A percentile compares a stretch with the other conserved stretches of the same genome.
phyloP scores from a whole-genome alignment of 768 basidiomycete genomes.

The Amanita polypyramis region DNA sequence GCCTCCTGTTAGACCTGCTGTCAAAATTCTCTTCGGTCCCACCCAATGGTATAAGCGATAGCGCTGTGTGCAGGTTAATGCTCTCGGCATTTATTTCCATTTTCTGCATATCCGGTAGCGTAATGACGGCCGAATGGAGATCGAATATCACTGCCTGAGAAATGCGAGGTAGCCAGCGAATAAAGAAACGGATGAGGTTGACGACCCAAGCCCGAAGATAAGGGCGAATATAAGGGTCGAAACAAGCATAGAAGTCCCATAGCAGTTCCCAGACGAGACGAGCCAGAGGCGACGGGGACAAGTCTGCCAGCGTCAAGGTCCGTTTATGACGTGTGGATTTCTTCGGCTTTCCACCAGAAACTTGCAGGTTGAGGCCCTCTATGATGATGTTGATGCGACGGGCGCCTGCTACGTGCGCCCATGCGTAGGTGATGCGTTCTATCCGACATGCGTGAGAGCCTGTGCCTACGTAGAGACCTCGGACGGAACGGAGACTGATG shows the following conservation, averaged over 20 bases:
- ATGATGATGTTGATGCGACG: constrained; percentile 54
- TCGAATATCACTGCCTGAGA: constrained; percentile 63
- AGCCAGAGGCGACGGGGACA: constrained; percentile 34
- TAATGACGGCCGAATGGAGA: constrained; percentile 42
- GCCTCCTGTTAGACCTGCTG: constrained; percentile 12
- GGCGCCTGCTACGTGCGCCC: constrained; percentile 34
- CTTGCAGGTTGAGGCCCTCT: constrained; percentile 47
- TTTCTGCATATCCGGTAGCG: constrained; percentile 40
- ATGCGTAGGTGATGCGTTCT: constrained; percentile 63
- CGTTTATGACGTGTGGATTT: constrained; percentile 25
- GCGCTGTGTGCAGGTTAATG: constrained; percentile 40
- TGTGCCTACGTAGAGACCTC: constrained; percentile 58
- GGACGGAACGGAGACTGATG: constrained; percentile 68
- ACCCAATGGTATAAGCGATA: constrained; percentile 44
- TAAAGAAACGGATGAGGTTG: constrained; percentile 42
- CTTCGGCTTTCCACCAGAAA: constrained; percentile 22
- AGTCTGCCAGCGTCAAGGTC: constrained; percentile 36
- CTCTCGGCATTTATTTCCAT: constrained; percentile 40
- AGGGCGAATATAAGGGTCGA: constrained; percentile 58
- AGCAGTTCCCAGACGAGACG: constrained; percentile 27
- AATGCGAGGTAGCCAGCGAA: constrained; percentile 57
- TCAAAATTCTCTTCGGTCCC: constrained; percentile 19
- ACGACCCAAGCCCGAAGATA: constrained; percentile 46
- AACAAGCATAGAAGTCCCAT: constrained; percentile 29
- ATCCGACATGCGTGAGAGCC: constrained; percentile 45